A percentile compares a stretch with the other conserved stretches of the same genome.
Evolutionary conservation across 148 eudicot species (phyloP).

Genomic region (Rhododendron ovatum): DNA sequence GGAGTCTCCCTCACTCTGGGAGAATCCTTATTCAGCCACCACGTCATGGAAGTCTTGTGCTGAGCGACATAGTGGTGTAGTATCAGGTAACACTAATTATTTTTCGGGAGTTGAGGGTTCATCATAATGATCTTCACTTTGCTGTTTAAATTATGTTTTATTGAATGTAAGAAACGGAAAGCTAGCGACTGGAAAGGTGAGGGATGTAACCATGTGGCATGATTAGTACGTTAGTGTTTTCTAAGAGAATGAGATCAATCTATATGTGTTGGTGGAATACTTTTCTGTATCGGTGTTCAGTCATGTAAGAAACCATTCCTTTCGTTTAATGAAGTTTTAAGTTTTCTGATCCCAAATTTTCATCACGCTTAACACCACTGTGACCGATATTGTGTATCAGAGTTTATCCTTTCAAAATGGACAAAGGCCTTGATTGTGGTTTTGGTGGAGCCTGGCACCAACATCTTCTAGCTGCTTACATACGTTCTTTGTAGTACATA

Average conservation of each 20-base stretch:
- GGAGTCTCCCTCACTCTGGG: constrained; percentile 88
- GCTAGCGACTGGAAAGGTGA: background rate
- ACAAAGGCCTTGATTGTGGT: background rate
- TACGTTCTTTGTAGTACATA: background rate
- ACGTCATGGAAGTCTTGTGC: constrained; percentile 99
- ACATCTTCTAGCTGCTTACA: background rate
- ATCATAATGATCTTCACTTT: background rate
- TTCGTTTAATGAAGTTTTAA: background rate
- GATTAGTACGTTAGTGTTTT: background rate
- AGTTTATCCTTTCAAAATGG: background rate
- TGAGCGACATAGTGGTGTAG: constrained; percentile 53
- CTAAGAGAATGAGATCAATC: background rate
- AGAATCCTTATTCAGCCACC: constrained; percentile 87
- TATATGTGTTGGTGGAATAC: too few relatives aligned
- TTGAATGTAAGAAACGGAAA: background rate
- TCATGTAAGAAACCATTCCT: background rate
- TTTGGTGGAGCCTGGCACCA: background rate
- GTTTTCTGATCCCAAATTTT: background rate
- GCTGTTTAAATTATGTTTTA: background rate
- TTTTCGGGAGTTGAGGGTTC: background rate
- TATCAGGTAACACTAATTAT: constrained; percentile 49
- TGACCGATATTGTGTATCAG: background rate
- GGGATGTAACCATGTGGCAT: background rate
- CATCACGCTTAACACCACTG: background rate
- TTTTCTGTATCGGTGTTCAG: background rate